Evolutionary conservation across 768 basidiomycete genomes (phyloP), one percentile per base, ranked within the genome.

Genomic region (Dictyophora rubrovolvata): DNA sequence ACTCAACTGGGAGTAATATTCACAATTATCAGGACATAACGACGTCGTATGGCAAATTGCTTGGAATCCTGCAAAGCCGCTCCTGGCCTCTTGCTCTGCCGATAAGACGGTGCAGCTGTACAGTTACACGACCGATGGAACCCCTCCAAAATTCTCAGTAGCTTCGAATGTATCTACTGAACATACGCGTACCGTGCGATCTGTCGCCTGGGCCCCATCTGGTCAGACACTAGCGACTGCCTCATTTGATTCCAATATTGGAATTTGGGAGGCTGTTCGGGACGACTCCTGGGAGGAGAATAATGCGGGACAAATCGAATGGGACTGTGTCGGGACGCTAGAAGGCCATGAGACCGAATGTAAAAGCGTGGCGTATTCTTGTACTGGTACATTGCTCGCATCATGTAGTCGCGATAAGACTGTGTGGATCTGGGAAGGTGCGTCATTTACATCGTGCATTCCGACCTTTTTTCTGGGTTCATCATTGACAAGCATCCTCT

Each of bases 351-450:
- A 97, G 69, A 93, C 86, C 56, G 95, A 99, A 69, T 97, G 94
- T 75, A 98, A 98, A 74, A 79, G 85, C 57, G 88, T 94, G 0
- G 87, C 83, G 3, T 97, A 87, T 71, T 91, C 87, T 11, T 74
- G 74, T 36, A 81, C 84, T 65, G 86, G 81, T 0, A 85, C 79
- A 1, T 71, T 96, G 22, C 75, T 99, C n/a, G 96, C 95, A 9
- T 93, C 87, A 62, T 97, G 94, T 68, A 89, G 89, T 64, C 77
- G 96, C 60, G 96, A 98, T 73, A 99, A 98, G 75, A 91, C 92
- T 5, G 93, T 98, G 0, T 98, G 96, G 96, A 81, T 99, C 36
- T 99, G 96, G 95, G 95, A 97, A 79, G 92, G 94, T 87, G 67
- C 66, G 74, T 61, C 49, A 7, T 53, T 63, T 42, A 60, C 49